Percentiles rank a stretch among this genome's conserved stretches.
Evolutionary conservation across 176 grass and related monocot species (phyloP).

Genomic region (Bonia amplexicaulis): DNA sequence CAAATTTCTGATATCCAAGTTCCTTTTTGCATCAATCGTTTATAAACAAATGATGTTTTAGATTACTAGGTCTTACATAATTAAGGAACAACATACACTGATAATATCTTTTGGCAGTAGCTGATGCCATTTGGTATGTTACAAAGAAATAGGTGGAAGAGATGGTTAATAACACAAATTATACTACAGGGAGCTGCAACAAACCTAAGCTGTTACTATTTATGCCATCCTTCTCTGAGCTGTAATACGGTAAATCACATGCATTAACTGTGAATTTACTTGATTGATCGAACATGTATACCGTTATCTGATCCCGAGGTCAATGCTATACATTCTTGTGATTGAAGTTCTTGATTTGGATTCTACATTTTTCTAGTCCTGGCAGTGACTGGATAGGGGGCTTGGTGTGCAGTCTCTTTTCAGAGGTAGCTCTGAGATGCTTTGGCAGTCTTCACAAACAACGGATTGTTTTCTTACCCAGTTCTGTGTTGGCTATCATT

Average conservation of each 20-base stretch:
- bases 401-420: background rate
- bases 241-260: background rate
- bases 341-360: conserved; percentile 14
- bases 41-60: background rate
- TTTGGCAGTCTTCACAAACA: conserved; percentile 13
- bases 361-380: background rate
- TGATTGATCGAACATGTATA: background rate
- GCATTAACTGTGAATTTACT: background rate
- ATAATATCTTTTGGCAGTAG: background rate
- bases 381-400: background rate
- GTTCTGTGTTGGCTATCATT: background rate
- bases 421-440: conserved; percentile 2
- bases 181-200: conserved; percentile 1
- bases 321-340: background rate
- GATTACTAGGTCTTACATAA: background rate
- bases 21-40: background rate
- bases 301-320: background rate
- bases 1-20: background rate
- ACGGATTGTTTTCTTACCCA: background rate
- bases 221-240: background rate
- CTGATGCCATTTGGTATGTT: background rate
- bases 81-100: background rate
- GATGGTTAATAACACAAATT: conserved; percentile 15
- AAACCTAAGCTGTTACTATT: background rate
- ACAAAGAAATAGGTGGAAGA: background rate